A percentile compares a stretch with the other conserved stretches of the same genome.
These are phyloP conservation scores for Raphanus hybrid DNA, from an alignment of 441 rosid genomes.

Conservation along the genomic window DNA sequence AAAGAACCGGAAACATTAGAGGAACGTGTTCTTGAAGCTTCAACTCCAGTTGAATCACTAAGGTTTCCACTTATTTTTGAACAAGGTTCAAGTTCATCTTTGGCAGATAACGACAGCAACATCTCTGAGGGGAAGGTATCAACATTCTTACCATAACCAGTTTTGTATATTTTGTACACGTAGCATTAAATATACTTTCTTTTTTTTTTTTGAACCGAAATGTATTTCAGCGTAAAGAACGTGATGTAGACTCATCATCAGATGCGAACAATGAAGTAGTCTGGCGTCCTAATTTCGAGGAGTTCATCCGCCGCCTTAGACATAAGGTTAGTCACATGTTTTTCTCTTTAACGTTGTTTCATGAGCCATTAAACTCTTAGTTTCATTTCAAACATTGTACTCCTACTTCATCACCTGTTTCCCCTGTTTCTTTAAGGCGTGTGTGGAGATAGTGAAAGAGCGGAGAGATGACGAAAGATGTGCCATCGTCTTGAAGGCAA, in stretches of 20 bases:
- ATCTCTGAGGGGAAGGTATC: constrained; percentile 73
- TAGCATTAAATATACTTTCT: constrained; percentile 13
- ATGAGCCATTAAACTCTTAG: constrained; percentile 2
- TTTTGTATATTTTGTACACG: constrained; percentile 2
- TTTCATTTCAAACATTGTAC: constrained; percentile 5
- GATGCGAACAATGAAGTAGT: constrained; percentile 50
- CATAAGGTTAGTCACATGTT: constrained; percentile 63
- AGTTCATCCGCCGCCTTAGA: constrained; percentile 66
- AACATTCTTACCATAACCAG: constrained; percentile 12
- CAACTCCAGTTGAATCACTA: constrained; percentile 67
- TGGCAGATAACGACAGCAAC: constrained; percentile 42
- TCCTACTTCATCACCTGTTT: neutral
- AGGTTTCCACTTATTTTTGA: constrained; percentile 57
- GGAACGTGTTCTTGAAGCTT: constrained; percentile 72
- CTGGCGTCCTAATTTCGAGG: constrained; percentile 91
- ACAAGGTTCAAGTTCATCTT: constrained; percentile 33
- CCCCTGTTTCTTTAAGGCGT: constrained; percentile 49
- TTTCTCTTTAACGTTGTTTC: constrained; percentile 21
- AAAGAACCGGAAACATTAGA: constrained; percentile 57
- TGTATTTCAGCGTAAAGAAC: constrained; percentile 61
- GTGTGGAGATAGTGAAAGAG: constrained; percentile 70
- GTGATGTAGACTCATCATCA: constrained; percentile 51
- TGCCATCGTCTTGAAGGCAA: constrained; percentile 68
- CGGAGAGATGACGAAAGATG: constrained; percentile 64
- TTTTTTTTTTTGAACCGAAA: constrained; percentile 8